phyloP scores from a whole-genome alignment of 805 yeast species.

The Yarrowia deformans region DNA sequence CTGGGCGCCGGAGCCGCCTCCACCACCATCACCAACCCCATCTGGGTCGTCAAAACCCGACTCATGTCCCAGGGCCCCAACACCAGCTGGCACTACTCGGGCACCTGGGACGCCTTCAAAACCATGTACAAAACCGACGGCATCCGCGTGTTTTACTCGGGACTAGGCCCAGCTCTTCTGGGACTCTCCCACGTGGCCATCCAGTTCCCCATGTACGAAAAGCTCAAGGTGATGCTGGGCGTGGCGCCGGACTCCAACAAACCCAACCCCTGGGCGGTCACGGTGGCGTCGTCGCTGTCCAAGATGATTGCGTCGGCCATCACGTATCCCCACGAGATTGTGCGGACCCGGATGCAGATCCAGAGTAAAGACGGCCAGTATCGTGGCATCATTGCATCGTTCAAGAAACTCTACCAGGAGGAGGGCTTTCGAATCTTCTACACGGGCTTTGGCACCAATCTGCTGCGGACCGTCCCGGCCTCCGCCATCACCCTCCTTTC shows the following conservation, averaged over 20 bases:
- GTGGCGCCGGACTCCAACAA: slow-evolving; percentile 21
- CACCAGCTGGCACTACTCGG: slow-evolving; percentile 62
- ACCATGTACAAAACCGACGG: slow-evolving; percentile 87
- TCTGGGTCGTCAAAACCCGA: slow-evolving; percentile 97
- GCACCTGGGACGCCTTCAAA: slow-evolving; percentile 82
- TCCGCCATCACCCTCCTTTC: slow-evolving; percentile 94
- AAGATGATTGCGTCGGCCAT: slow-evolving; percentile 87
- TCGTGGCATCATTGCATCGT: slow-evolving; percentile 51
- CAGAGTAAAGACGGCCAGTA: slow-evolving; percentile 46
- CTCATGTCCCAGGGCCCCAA: slow-evolving; percentile 67
- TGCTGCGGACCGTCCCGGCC: slow-evolving; percentile 92
- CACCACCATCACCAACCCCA: slow-evolving; percentile 87
- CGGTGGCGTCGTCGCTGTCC: slow-evolving; percentile 76
- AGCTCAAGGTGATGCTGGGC: slow-evolving; percentile 64
- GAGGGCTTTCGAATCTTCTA: slow-evolving; percentile 88
- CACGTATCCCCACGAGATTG: slow-evolving; percentile 95
- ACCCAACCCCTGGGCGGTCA: slow-evolving; percentile 36
- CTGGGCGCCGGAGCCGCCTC: slow-evolving; percentile 88
- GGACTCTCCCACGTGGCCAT: slow-evolving; percentile 94
- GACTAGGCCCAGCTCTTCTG: slow-evolving; percentile 86
- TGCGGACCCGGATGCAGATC: slow-evolving; percentile 89
- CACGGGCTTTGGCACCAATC: slow-evolving; percentile 84
- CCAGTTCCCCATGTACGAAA: slow-evolving; percentile 93
- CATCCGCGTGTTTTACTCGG: slow-evolving; percentile 79
- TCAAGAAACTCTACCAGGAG: slow-evolving; percentile 55